Evolutionary conservation across 1,284 basidiomycete genomes (phyloP).

Genomic region (Mycosarcoma maydis): DNA sequence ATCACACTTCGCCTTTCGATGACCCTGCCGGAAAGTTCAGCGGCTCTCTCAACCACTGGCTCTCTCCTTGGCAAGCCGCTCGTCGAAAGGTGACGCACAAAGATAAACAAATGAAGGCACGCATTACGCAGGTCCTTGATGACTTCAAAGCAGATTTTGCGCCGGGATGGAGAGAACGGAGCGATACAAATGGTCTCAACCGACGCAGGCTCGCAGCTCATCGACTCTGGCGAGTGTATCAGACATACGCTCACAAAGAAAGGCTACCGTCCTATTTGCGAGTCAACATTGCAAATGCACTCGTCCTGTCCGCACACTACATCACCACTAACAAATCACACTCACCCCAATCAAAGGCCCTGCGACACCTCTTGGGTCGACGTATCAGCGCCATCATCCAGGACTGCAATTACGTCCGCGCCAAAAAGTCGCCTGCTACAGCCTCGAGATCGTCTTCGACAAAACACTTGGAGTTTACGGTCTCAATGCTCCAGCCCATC

Average conservation of each 20-base stretch:
- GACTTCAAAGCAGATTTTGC: slow-evolving; percentile 3
- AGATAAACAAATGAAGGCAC: not conserved
- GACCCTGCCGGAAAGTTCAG: not conserved
- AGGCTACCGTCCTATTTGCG: slow-evolving; percentile 6
- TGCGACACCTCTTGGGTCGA: slow-evolving; percentile 20
- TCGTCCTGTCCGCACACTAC: slow-evolving; percentile 5
- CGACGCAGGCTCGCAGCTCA: slow-evolving; percentile 13
- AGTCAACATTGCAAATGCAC: slow-evolving; percentile 8
- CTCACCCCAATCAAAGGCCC: slow-evolving; percentile 8
- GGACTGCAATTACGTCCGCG: slow-evolving; percentile 12
- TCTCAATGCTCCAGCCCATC: slow-evolving; percentile 19
- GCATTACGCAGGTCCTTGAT: slow-evolving; percentile 2
- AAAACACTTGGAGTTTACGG: slow-evolving; percentile 4
- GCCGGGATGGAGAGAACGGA: slow-evolving; percentile 1
- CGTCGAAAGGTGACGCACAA: not conserved
- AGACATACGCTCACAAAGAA: slow-evolving; percentile 22
- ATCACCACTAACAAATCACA: slow-evolving; percentile 16
- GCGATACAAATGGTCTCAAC: slow-evolving; percentile 11
- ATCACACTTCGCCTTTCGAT: not conserved
- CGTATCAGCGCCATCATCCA: slow-evolving; percentile 30
- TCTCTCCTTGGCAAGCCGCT: slow-evolving; percentile 6
- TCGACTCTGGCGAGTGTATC: slow-evolving; percentile 24
- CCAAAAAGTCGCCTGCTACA: not conserved
- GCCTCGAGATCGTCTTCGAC: not conserved
- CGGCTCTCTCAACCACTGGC: slow-evolving; percentile 12